Conservation (phyloP, 2,329 filamentous ascomycete genomes). For the Hypoxylon sp. region DNA sequence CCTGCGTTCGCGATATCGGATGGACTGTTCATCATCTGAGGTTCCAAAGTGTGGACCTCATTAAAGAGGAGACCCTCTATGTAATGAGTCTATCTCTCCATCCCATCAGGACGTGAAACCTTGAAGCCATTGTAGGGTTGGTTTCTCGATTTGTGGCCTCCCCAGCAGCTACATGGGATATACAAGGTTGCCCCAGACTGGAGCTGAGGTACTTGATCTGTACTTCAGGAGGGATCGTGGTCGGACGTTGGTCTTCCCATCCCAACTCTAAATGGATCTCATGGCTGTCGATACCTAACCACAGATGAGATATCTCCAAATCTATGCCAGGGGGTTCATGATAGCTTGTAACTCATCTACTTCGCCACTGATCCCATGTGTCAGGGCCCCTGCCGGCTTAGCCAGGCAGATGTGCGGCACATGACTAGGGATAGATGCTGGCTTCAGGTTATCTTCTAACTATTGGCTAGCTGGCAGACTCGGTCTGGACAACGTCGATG, state of each 20-base stretch:
- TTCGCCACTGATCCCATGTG: conserved; percentile 28
- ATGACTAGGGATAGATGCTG: conserved; percentile 10
- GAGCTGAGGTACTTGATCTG: conserved; percentile 12
- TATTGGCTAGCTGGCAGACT: conserved; percentile 6
- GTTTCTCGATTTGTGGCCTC: conserved; percentile 1
- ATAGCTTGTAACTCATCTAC: conserved; percentile 21
- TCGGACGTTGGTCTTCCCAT: conserved; percentile 8
- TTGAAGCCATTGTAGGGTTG: too few relatives aligned
- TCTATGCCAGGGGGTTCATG: conserved; percentile 12
- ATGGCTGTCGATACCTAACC: conserved; percentile 1
- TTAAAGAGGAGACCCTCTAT: conserved; percentile 10
- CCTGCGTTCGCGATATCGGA: conserved; percentile 10
- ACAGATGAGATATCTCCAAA: conserved; percentile 12
- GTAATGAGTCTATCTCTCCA: conserved; percentile 2
- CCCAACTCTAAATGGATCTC: conserved; percentile 13
- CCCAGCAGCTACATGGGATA: conserved; percentile 19
- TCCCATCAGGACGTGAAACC: conserved; percentile 16
- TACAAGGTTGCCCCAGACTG: conserved; percentile 12
- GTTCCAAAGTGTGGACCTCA: conserved; percentile 13
- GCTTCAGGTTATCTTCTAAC: conserved; percentile 10
- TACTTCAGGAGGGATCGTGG: conserved; percentile 25
- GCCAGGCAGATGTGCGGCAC: conserved; percentile 17
- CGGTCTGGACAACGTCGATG: conserved; percentile 12
- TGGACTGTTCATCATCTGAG: conserved; percentile 7
- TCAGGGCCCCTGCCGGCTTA: conserved; percentile 15